Base-by-base conservation (phyloP, 208 protist species). In the Leishmania guyanensis region DNA sequence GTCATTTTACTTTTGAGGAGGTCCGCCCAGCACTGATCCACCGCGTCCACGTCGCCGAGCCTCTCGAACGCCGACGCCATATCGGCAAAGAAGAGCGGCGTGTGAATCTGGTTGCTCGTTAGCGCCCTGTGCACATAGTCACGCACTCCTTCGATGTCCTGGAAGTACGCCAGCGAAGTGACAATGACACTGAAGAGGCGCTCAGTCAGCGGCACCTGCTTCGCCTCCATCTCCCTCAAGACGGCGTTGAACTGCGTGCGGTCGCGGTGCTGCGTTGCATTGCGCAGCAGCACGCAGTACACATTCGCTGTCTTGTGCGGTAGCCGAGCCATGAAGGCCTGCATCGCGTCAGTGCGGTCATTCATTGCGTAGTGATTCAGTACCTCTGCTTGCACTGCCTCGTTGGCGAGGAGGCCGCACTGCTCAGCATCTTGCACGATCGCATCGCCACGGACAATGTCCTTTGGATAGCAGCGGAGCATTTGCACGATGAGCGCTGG, bases 21-120 rank as follows among this genome's bases (percentile, higher is more conserved):
- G 65, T 93, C 92, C 9, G 87, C 73, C 94, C 95, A 98, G 84
- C 90, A 94, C 75, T 91, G 80, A 74, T 97, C 93, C 26, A 97
- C 89, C 2, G 79, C 84, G 16, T 79, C 81, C 4, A 68, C 54
- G 74, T 96, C 85, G 65, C 93, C 93, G 8, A 96, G 69, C 16
- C 89, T 86, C 39, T 87, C 87, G 78, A 92, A 95, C 33, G 95
- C 92, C 17, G 90, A 81, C 12, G 95, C 95, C 14, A 87, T 91
- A 64, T 95, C 90, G n/a, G 91, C 84, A 78, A 94, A 98, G 85
- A 98, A 98, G 22, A 94, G 77, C 12, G 93, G 86, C 1, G 90
- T 82, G 72, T 83, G 86, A 4, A 96, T 83, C 9, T 81, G 54
- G 39, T 91, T 84, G 66, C 84, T 91, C 33, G 78, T 79, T 36